Percentiles rank a stretch among this genome's conserved stretches.
These are phyloP conservation scores for Sutorius eximius DNA, from an alignment of 1,284 basidiomycete species.

Conservation along the genomic window DNA sequence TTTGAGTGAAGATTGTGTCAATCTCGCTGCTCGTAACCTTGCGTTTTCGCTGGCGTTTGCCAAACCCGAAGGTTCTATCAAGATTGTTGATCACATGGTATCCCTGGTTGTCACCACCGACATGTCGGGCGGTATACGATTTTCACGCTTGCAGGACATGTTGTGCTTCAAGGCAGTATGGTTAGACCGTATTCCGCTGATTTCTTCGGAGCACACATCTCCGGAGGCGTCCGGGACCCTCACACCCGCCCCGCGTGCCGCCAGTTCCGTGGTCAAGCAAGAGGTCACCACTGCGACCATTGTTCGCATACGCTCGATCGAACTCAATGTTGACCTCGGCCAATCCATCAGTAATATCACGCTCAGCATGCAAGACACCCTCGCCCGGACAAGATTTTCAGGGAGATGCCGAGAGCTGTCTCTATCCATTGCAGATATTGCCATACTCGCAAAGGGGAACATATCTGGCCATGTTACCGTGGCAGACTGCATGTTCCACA, in stretches of 20 bases:
- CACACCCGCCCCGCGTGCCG: constrained; percentile 9
- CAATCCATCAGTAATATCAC: constrained; percentile 69
- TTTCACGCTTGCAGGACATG: constrained; percentile 82
- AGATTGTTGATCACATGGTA: constrained; percentile 52
- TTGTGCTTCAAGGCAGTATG: constrained; percentile 90
- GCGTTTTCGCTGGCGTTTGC: constrained; percentile 69
- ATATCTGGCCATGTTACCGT: constrained; percentile 71
- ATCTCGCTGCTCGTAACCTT: constrained; percentile 73
- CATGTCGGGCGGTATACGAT: constrained; percentile 69
- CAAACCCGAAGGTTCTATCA: constrained; percentile 44
- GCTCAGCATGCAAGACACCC: constrained; percentile 61
- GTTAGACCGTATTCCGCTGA: constrained; percentile 80
- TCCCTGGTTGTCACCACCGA: constrained; percentile 76
- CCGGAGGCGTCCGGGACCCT: constrained; percentile 25
- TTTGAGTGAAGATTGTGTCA: constrained; percentile 75
- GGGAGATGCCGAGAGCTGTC: constrained; percentile 61
- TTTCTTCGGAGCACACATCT: constrained; percentile 47
- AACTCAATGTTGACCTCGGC: constrained; percentile 74
- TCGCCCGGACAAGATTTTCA: constrained; percentile 62
- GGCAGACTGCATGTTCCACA: constrained; percentile 75
- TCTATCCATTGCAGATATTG: constrained; percentile 62
- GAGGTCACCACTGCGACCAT: constrained; percentile 61
- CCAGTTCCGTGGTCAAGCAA: constrained; percentile 37
- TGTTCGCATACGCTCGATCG: constrained; percentile 69
- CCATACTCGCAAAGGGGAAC: constrained; percentile 68